Percentiles rank a stretch among this genome's conserved stretches.
phyloP scores from a whole-genome alignment of 1,284 basidiomycete genomes.

The Boletus subluridellus region DNA sequence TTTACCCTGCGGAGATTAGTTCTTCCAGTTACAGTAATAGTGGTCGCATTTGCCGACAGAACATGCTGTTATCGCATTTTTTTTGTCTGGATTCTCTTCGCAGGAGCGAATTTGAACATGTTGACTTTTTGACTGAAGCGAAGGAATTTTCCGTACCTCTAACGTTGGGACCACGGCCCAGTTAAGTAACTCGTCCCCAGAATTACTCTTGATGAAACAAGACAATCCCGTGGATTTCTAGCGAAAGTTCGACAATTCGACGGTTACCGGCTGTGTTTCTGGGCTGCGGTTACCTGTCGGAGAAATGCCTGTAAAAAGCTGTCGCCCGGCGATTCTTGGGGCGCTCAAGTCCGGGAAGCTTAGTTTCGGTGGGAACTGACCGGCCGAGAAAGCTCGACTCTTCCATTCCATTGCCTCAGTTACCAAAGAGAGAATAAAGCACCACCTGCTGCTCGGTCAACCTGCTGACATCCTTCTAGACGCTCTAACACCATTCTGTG shows the following conservation, averaged over 20 bases:
- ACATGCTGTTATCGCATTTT: constrained; percentile 22
- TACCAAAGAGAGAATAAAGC: constrained; percentile 39
- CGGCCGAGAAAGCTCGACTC: constrained; percentile 26
- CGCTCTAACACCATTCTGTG: constrained; percentile 30
- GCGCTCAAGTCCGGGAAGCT: constrained; percentile 17
- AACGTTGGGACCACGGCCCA: background rate
- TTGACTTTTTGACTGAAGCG: constrained; percentile 2
- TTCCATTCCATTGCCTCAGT: constrained; percentile 31
- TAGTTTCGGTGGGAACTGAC: constrained; percentile 31
- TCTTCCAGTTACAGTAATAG: constrained; percentile 3
- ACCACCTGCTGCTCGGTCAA: constrained; percentile 21
- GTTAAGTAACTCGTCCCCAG: background rate
- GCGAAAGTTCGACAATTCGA: constrained; percentile 3
- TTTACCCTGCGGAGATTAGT: constrained; percentile 8
- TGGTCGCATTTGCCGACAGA: constrained; percentile 19
- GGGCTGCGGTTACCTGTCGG: constrained; percentile 8
- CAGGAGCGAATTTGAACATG: background rate
- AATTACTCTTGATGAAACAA: constrained; percentile 7
- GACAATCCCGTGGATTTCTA: background rate
- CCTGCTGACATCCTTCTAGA: constrained; percentile 20
- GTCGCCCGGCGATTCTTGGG: constrained; percentile 3
- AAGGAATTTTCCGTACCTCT: constrained; percentile 3
- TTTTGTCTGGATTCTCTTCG: constrained; percentile 8
- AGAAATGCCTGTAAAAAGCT: constrained; percentile 10
- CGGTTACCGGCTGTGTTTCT: constrained; percentile 8